Conservation (phyloP, 805 yeast species). For the Spathaspora gorwiae region DNA sequence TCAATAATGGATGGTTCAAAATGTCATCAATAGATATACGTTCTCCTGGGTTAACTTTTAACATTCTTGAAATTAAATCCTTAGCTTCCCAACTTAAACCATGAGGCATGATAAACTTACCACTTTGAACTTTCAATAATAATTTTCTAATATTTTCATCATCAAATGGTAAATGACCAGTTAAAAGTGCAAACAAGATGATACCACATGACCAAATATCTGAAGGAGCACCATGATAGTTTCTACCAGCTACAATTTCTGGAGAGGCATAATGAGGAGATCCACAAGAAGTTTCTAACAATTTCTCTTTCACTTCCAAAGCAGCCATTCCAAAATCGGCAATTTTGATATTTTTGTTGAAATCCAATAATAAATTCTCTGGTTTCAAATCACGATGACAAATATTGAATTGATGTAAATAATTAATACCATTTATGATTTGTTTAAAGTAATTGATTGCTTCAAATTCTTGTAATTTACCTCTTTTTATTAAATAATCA, state of each 20-base stretch:
- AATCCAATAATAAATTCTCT: slow-evolving; percentile 74
- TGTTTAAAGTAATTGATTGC: slow-evolving; percentile 88
- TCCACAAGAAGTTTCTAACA: slow-evolving; percentile 93
- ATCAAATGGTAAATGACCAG: slow-evolving; percentile 95
- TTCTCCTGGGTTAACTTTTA: slow-evolving; percentile 73
- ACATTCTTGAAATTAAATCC: slow-evolving; percentile 77
- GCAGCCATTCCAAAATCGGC: slow-evolving; percentile 99
- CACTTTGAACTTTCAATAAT: slow-evolving; percentile 85
- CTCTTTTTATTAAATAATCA: slow-evolving; percentile 84
- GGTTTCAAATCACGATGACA: slow-evolving; percentile 88
- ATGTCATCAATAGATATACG: slow-evolving; percentile 79
- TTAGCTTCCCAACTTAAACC: slow-evolving; percentile 79
- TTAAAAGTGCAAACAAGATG: slow-evolving; percentile 84
- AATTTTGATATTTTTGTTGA: slow-evolving; percentile 82
- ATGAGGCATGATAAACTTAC: slow-evolving; percentile 78
- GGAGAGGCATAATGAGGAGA: slow-evolving; percentile 99
- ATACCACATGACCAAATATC: slow-evolving; percentile 99
- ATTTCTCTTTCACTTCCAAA: slow-evolving; percentile 71
- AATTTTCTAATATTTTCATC: slow-evolving; percentile 90
- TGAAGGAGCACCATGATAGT: slow-evolving; percentile 93
- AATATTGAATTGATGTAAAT: slow-evolving; percentile 81
- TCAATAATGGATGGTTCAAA: slow-evolving; percentile 73
- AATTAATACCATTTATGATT: slow-evolving; percentile 75
- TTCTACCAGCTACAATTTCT: slow-evolving; percentile 92
- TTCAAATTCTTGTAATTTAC: slow-evolving; percentile 82